Evolutionary conservation across 306 rosid genomes (phyloP), one percentile per base, ranked within the genome.

Genomic region (Parietaria judaica): DNA sequence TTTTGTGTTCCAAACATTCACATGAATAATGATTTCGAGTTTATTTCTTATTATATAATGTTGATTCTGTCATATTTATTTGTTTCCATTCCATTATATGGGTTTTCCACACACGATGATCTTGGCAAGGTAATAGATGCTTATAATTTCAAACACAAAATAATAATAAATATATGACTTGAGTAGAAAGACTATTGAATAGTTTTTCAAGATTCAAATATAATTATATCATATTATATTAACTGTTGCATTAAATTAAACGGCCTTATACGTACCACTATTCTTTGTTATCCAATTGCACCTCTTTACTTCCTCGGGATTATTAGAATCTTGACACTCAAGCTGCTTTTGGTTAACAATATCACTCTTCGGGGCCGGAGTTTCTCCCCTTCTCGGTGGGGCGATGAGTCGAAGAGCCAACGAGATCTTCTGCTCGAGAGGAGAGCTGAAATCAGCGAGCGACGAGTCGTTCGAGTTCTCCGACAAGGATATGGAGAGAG

Each of bases 401-500:
- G 88, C 73, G 66, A 92, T 74, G 63, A 92, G 77, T 15, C 84
- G 85, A 15, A 92, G 77, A 2, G 97, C 96, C 5, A 72, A 67
- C 0, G 97, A 88, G 49, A 92, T 82, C 61, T 77, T 86, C 66
- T 81, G 85, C 66, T 86, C 94, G 7, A 88, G 58, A 35, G 92
- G 85, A 67, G 82, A 75, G 46, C 82, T 49, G 66, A 83, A 82
- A 66, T 84, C 94, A 5, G 83, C 77, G 16, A 68, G 82, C 16
- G 90, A 88, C 55, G 96, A 86, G 71, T 92, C 99, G 51, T 80
- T 84, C 35, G 96, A 92, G 59, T 88, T 92, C 60, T 92, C 95
- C 16, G 99, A 92, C 79, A 88, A 62, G 61, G 99, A 92, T 57
- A 84, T 54, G 5, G 97, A 89, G 3, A 88, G 11, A 9, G 96